Conservation (phyloP, 2,329 filamentous ascomycete genomes). For the Thielaviopsis ethacetica region DNA sequence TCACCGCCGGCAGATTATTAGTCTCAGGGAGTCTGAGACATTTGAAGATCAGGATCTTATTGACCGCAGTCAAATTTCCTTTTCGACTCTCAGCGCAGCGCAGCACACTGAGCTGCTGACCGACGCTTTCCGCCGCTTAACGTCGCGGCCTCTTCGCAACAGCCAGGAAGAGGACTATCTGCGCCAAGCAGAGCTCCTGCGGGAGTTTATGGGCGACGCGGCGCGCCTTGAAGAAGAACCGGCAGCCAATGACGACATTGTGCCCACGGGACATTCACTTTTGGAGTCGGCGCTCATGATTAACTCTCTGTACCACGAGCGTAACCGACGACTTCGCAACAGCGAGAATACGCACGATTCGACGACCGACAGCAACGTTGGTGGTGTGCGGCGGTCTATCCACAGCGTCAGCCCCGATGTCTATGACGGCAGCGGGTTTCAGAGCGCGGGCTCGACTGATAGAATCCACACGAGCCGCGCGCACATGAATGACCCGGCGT, state of each 20-base stretch:
- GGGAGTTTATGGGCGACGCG: background rate
- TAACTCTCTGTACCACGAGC: background rate
- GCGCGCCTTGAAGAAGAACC: background rate
- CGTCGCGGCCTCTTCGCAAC: background rate
- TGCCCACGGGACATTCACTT: background rate
- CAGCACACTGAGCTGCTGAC: constrained; percentile 4
- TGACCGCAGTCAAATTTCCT: background rate
- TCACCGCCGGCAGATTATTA: constrained; percentile 49
- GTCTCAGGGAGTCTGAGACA: constrained; percentile 36
- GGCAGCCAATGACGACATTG: background rate
- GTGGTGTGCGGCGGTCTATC: no score
- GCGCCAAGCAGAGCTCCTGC: background rate
- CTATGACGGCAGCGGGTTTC: no score
- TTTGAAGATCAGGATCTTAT: constrained; percentile 17
- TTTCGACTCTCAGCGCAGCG: background rate
- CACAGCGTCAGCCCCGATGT: no score
- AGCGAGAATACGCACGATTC: background rate
- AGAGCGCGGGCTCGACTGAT: background rate
- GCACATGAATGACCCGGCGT: background rate
- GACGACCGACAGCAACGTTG: no score
- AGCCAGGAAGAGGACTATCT: background rate
- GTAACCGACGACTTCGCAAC: background rate
- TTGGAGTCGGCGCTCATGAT: background rate
- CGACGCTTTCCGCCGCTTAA: background rate
- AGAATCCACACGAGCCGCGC: background rate